Percentiles rank a stretch among this genome's conserved stretches.
These are phyloP conservation scores for Singerocomus inundabilis DNA, from an alignment of 1,284 basidiomycete species.

Conservation along the genomic window DNA sequence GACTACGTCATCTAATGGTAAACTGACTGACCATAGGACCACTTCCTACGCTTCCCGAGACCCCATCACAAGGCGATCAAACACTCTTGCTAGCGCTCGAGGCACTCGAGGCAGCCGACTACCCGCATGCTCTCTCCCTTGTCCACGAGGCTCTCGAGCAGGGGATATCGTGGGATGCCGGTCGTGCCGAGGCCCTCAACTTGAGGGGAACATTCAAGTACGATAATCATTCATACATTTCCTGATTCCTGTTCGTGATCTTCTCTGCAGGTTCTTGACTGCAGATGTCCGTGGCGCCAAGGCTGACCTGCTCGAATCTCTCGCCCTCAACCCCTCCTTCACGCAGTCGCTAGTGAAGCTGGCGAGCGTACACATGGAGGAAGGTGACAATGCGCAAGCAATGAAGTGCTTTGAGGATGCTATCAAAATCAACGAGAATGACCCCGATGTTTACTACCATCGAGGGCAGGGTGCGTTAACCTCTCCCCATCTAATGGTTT, in stretches of 20 bases:
- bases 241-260: neutral
- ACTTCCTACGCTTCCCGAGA: slow-evolving; percentile 74
- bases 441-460: slow-evolving; percentile 99
- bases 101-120: slow-evolving; percentile 87
- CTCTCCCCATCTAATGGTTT: neutral
- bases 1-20: neutral
- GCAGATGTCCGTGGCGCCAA: slow-evolving; percentile 86
- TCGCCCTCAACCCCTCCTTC: slow-evolving; percentile 71
- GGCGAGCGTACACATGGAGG: slow-evolving; percentile 97
- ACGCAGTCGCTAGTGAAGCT: slow-evolving; percentile 97
- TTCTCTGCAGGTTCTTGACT: slow-evolving; percentile 70
- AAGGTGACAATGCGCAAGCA: slow-evolving; percentile 76
- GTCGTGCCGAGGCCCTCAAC: slow-evolving; percentile 89
- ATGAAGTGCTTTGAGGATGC: slow-evolving; percentile 94
- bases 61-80: slow-evolving; percentile 76
- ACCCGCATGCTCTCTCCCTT: slow-evolving; percentile 77
- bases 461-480: slow-evolving; percentile 81
- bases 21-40: slow-evolving; percentile 45
- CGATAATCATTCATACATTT: slow-evolving; percentile 25
- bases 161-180: slow-evolving; percentile 75
- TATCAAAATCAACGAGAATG: slow-evolving; percentile 77
- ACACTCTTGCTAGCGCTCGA: slow-evolving; percentile 81
- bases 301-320: slow-evolving; percentile 78
- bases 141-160: slow-evolving; percentile 88
- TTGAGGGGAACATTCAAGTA: slow-evolving; percentile 94